Evolutionary conservation across 805 yeast genomes (phyloP).

Genomic region (Naumovozyma baii): DNA sequence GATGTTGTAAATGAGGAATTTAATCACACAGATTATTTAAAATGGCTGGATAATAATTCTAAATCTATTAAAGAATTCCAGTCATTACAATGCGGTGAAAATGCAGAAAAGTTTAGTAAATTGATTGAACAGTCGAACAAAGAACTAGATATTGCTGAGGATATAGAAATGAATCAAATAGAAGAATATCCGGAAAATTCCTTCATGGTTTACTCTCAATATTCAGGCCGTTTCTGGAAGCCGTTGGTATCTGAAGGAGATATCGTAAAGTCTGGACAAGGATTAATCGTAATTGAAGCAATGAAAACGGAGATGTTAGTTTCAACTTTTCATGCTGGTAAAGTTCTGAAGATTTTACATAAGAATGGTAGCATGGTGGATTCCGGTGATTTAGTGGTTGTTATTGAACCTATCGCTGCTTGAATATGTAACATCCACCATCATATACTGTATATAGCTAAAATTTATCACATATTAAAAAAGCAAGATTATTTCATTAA

Average conservation of each 20-base stretch:
- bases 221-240: constrained; percentile 97
- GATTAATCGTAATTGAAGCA: constrained; percentile 85
- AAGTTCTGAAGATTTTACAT: constrained; percentile 63
- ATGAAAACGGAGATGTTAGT: constrained; percentile 98
- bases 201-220: constrained; percentile 82
- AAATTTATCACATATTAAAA: too few species aligned
- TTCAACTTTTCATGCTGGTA: constrained; percentile 58
- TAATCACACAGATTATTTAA: constrained; percentile 67
- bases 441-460: too few species aligned
- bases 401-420: constrained; percentile 21
- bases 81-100: constrained; percentile 64
- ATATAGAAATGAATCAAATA: constrained; percentile 35
- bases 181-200: constrained; percentile 70
- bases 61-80: constrained; percentile 64
- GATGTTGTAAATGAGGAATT: constrained; percentile 70
- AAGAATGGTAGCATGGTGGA: constrained; percentile 93
- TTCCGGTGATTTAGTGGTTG: constrained; percentile 91
- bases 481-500: too few species aligned
- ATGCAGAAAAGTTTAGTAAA: constrained; percentile 74
- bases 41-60: constrained; percentile 67
- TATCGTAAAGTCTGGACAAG: constrained; percentile 61
- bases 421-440: background rate
- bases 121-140: constrained; percentile 74
- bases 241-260: constrained; percentile 75
- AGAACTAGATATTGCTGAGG: constrained; percentile 51